Base-by-base conservation (phyloP, 257 asterid species). In the Vinca minor region DNA sequence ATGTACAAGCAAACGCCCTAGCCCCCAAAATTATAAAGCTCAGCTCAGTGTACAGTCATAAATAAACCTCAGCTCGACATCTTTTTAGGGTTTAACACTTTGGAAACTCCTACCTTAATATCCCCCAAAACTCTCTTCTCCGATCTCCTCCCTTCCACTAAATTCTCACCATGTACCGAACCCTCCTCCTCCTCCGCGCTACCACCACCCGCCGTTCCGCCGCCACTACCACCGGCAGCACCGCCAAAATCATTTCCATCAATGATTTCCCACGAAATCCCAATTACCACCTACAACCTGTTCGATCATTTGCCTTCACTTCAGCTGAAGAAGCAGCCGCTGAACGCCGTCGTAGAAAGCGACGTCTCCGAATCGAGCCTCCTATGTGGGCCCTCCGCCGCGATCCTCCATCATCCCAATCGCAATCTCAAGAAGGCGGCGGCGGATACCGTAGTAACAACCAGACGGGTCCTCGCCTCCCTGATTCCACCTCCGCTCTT, bases 261-360 rank as follows among this genome's bases (percentile, higher is more conserved):
- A 66, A 48, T 28, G 63, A 21, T 74, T 63, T 77, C 75, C 62
- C 65, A 23, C 81, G 76, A 46, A 71, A 66, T 74, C 79, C 84
- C 70, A 55, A 7, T 61, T 29, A 32, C 60, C 58, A 25, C 17
- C 47, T 64, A 71, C n/a, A n/a, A n/a, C 73, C 66, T 18, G 58
- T 39, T 53, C 78, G 77, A n/a, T 81, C 92, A 3, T 79, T 65
- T 41, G 88, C 96, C 20, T 88, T 86, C 76, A 72, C 86, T 36
- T 82, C 92, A 3, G 95, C 98, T 0, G 98, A 91, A 71, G 96
- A 88, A 64, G 98, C 96, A 18, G 95, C 95, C 0, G 95, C 98
- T 0, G 89, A 88, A 39, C 93, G 96, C 68, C 94, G 98, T 50
- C 92, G 87, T 38, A 71, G 90, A 28, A 91, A 91, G 87, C 84